Evolutionary conservation across 768 basidiomycete genomes (phyloP).

Genomic region (Amanita phalloides): DNA sequence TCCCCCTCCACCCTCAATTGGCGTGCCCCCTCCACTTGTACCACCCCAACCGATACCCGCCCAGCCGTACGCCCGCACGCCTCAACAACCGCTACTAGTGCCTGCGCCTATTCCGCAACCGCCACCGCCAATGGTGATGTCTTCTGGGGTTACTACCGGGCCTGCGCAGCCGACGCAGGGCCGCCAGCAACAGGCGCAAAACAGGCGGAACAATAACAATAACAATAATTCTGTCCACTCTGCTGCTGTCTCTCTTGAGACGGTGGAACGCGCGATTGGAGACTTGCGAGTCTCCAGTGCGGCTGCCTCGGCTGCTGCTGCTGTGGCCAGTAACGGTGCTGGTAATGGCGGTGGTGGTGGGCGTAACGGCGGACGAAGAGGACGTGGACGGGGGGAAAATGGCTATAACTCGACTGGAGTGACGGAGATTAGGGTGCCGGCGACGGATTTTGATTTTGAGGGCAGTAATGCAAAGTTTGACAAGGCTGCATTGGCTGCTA

Average conservation of each 20-base stretch:
- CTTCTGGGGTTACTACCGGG: background rate
- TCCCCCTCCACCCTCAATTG: constrained; percentile 14
- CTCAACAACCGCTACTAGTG: background rate
- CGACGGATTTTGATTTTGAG: constrained; percentile 76
- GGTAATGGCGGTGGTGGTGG: constrained; percentile 17
- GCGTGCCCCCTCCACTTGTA: constrained; percentile 11
- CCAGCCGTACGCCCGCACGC: constrained; percentile 8
- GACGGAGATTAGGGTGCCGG: constrained; percentile 51
- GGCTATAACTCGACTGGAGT: constrained; percentile 4
- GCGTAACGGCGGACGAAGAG: constrained; percentile 12
- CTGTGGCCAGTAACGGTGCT: background rate
- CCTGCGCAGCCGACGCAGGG: constrained; percentile 14
- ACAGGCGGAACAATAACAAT: constrained; percentile 8
- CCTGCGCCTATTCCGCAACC: background rate
- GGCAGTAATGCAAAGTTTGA: constrained; percentile 73
- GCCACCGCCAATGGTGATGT: background rate
- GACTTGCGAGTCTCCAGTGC: constrained; percentile 34
- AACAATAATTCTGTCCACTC: constrained; percentile 52
- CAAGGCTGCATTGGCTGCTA: constrained; percentile 45
- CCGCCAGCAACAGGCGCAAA: constrained; percentile 7
- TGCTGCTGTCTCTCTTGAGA: constrained; percentile 66
- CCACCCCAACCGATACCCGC: constrained; percentile 18
- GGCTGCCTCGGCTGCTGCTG: constrained; percentile 3
- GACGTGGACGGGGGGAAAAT: constrained; percentile 7
- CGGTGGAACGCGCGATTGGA: constrained; percentile 43